Percentiles rank a stretch among this genome's conserved stretches.
These are phyloP conservation scores for Sclerotinia subarctica DNA, from an alignment of 2,329 filamentous ascomycete genomes.

Conservation along the genomic window DNA sequence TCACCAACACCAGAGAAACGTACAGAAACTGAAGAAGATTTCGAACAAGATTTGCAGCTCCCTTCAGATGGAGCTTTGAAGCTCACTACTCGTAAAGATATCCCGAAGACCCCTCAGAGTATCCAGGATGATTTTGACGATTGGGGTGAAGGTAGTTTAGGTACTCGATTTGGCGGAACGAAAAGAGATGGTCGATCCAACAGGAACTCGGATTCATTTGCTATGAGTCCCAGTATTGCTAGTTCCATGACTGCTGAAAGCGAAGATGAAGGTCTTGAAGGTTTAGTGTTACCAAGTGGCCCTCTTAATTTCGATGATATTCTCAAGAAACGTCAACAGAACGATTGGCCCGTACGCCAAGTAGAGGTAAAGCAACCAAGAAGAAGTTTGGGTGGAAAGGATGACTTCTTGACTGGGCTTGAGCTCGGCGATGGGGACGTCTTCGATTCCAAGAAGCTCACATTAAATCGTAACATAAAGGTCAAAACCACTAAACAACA, in stretches of 20 bases:
- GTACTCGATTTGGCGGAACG: conserved; percentile 85
- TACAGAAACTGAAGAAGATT: conserved; percentile 56
- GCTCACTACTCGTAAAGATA: conserved; percentile 58
- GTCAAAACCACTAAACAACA: conserved; percentile 68
- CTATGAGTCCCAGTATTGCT: conserved; percentile 86
- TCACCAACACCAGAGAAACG: conserved; percentile 52
- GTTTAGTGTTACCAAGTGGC: conserved; percentile 79
- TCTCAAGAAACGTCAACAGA: conserved; percentile 67
- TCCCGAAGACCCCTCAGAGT: conserved; percentile 59
- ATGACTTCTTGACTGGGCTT: conserved; percentile 82
- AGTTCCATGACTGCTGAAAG: conserved; percentile 90
- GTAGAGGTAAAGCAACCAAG: conserved; percentile 41
- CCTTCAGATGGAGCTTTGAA: conserved; percentile 61
- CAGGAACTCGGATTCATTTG: conserved; percentile 82
- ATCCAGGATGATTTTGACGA: conserved; percentile 77
- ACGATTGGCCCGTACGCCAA: conserved; percentile 53
- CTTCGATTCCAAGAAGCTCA: conserved; percentile 76
- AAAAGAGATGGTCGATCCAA: conserved; percentile 74
- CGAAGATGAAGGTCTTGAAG: conserved; percentile 88
- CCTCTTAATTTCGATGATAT: conserved; percentile 80
- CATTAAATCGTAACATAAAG: conserved; percentile 87
- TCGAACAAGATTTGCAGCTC: conserved; percentile 70
- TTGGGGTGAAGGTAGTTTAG: conserved; percentile 90
- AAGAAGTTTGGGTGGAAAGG: conserved; percentile 42
- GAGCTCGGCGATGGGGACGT: conserved; percentile 82